Percentiles rank a stretch among this genome's conserved stretches.
Conservation (phyloP, 1,284 basidiomycete species). For the Boletus sp. region DNA sequence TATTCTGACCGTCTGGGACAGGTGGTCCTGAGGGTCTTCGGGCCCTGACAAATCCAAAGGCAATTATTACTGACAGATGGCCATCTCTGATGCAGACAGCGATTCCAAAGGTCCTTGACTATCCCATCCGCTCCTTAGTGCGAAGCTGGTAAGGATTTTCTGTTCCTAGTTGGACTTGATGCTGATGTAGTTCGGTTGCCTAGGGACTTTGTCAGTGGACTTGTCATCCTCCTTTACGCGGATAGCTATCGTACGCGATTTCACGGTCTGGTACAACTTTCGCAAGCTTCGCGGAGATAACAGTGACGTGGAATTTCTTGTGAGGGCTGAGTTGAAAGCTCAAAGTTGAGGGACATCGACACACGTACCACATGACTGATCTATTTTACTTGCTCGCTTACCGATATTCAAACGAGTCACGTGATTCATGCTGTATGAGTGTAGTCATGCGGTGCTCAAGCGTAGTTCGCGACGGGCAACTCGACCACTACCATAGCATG, state of each 20-base stretch:
- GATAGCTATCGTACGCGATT: constrained; percentile 63
- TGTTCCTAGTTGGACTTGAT: constrained; percentile 5
- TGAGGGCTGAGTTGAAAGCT: neutral
- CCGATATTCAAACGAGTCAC: neutral
- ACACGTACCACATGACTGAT: constrained; percentile 28
- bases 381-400: too few species aligned
- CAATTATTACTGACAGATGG: constrained; percentile 81
- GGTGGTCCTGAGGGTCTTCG: constrained; percentile 91
- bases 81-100: constrained; percentile 78
- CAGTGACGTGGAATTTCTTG: neutral
- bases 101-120: constrained; percentile 85
- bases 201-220: constrained; percentile 76
- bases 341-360: constrained; percentile 2
- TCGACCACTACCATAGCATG: constrained; percentile 15
- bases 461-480: neutral
- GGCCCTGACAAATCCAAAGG: constrained; percentile 82
- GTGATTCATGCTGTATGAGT: neutral
- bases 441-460: neutral
- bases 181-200: constrained; percentile 11
- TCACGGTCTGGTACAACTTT: constrained; percentile 44
- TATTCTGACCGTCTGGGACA: constrained; percentile 28
- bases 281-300: constrained; percentile 30
- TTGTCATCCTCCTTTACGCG: constrained; percentile 73
- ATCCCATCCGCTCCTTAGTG: constrained; percentile 77
- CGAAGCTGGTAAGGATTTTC: constrained; percentile 71